These are phyloP conservation scores for Angomonas deanei DNA, from an alignment of 208 protist species.

Conservation along the genomic window DNA sequence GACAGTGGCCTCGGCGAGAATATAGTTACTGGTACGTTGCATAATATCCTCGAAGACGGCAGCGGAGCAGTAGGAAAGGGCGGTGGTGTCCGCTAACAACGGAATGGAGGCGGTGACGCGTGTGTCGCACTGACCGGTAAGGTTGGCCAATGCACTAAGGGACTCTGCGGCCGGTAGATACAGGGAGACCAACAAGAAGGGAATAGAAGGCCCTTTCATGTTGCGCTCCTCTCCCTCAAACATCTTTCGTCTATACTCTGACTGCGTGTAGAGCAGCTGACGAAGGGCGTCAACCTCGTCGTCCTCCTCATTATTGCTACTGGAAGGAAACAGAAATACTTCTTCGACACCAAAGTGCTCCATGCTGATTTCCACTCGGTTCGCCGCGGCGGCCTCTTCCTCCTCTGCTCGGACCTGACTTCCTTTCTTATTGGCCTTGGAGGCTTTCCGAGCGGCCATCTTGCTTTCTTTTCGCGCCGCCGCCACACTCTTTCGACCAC, in stretches of 20 bases:
- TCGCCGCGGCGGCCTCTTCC: neutral
- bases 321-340: neutral
- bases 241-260: neutral
- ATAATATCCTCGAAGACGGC: constrained; percentile 16
- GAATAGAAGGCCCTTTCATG: neutral
- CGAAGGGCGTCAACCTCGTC: neutral
- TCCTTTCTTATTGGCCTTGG: neutral
- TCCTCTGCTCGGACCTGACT: neutral
- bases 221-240: neutral
- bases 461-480: neutral
- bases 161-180: constrained; percentile 10
- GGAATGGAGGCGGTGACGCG: constrained; percentile 5
- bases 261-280: neutral
- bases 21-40: constrained; percentile 7
- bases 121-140: constrained; percentile 1
- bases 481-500: neutral
- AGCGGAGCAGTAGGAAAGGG: constrained; percentile 13
- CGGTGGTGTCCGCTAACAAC: constrained; percentile 12
- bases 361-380: neutral
- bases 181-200: constrained; percentile 11
- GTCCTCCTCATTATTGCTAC: neutral
- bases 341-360: neutral
- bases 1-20: constrained; percentile 9
- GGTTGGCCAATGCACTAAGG: constrained; percentile 11
- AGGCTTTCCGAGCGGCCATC: neutral